Conservation (phyloP, 2,329 filamentous ascomycete genomes). For the Venturia pyrina region DNA sequence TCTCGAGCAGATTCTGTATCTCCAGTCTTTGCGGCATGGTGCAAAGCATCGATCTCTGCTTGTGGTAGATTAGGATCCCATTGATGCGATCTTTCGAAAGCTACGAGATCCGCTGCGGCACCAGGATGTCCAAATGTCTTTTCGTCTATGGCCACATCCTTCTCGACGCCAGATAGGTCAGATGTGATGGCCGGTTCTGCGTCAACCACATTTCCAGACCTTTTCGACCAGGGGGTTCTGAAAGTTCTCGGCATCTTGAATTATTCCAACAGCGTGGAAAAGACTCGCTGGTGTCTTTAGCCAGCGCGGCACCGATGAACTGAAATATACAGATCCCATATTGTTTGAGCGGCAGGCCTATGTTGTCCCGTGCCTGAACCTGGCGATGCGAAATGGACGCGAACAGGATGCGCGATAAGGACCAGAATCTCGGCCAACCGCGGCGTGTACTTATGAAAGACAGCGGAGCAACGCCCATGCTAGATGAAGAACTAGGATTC, state of each 20-base stretch:
- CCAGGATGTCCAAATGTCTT: not conserved
- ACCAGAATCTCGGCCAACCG: not conserved
- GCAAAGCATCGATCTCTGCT: conserved; percentile 17
- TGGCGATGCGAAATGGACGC: not conserved
- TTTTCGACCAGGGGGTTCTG: not conserved
- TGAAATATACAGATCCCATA: not conserved
- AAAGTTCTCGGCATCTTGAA: not conserved
- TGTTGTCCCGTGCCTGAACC: not conserved
- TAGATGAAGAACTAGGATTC: not conserved
- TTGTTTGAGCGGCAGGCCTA: not conserved
- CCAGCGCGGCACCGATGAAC: not conserved
- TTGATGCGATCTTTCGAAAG: conserved; percentile 17
- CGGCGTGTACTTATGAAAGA: not conserved
- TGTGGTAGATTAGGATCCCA: conserved; percentile 20
- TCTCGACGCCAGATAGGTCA: not conserved
- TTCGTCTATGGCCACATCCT: not conserved
- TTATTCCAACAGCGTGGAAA: not conserved
- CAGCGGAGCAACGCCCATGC: not conserved
- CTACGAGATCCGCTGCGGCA: not conserved
- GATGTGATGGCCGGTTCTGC: not conserved
- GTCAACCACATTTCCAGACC: not conserved
- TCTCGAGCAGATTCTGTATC: conserved; percentile 16
- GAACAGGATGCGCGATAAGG: not conserved
- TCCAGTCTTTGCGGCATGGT: conserved; percentile 16
- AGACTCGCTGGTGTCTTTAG: not conserved